These are phyloP conservation scores for Plasmodium billcollinsi DNA, from an alignment of 169 alveolate genomes.

Conservation along the genomic window DNA sequence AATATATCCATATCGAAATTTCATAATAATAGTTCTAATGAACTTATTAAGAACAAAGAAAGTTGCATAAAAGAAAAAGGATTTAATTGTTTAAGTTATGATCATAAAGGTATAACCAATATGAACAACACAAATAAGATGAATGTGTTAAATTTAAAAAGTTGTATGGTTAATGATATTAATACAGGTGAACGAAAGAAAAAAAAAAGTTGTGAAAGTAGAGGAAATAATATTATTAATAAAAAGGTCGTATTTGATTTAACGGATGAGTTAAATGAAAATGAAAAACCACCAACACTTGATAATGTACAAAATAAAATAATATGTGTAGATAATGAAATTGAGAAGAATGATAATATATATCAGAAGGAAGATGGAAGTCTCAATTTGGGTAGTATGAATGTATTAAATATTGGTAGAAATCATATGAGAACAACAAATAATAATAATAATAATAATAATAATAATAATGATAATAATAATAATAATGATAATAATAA, in stretches of 20 bases:
- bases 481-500: neutral
- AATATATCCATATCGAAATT: no score
- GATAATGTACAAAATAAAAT: neutral
- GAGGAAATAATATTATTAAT: neutral
- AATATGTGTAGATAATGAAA: neutral
- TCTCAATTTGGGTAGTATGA: no score
- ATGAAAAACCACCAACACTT: neutral
- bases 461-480: neutral
- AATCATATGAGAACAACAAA: neutral
- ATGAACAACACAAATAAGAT: no score
- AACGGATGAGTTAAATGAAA: constrained; percentile 11
- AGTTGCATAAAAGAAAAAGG: no score
- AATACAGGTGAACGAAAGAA: neutral
- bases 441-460: neutral
- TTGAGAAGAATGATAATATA: neutral
- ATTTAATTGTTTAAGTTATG: neutral
- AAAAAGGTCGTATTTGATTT: constrained; percentile 27
- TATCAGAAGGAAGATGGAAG: no score
- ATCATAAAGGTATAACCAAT: neutral
- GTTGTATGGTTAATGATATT: no score
- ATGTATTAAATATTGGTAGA: neutral
- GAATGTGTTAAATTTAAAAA: no score
- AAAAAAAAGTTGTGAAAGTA: constrained; percentile 1
- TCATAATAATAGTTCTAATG: no score
- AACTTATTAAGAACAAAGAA: no score